Evolutionary conservation across 2,329 filamentous ascomycete species (phyloP), one percentile per base, ranked within the genome.

Genomic region (Camillea tinctor): DNA sequence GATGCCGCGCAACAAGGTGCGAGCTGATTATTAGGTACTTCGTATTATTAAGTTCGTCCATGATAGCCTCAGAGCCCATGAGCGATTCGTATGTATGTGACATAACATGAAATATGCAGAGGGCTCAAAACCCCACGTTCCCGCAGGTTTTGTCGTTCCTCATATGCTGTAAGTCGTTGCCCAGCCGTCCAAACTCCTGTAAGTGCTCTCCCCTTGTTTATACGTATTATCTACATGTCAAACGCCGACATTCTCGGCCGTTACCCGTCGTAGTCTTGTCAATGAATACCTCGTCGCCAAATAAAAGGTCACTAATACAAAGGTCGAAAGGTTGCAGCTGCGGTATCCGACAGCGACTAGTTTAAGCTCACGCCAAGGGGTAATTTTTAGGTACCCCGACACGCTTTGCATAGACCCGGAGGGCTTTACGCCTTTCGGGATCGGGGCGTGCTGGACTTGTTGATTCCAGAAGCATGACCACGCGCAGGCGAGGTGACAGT

Each of bases 361-460:
- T 30, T 56, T 44, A 11, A 57, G 50, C 17, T 50, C 54, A 53
- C 22, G 53, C 56, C 24, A 6, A 19, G 22, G 17, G 26, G 50
- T 57, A 56, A 57, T 53, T 54, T 15, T 26, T 24, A 62, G 52
- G 52, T 52, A 61, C 56, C 26, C 51, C 56, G 50, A 55, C 57
- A 55, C 52, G 52, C 36, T 56, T 19, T 53, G 55, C 20, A 26
- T n/a, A 55, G 17, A 50, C 20, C 17, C 22, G 19, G 36, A 23
- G 48, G 26, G 40, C 21, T 56, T 76, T 86, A 88, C 59, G 88
- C 89, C 83, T 91, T 91, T 72, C 89, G 86, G 67, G 87, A 90
- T 68, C 89, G 82, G 54, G 88, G 87, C 60, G 82, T 82, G 72
- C 84, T 89, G 66, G 83, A 74, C 77, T 81, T 75, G 77, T 82